Conservation (phyloP, 768 basidiomycete species). For the Pholiota microspora region DNA sequence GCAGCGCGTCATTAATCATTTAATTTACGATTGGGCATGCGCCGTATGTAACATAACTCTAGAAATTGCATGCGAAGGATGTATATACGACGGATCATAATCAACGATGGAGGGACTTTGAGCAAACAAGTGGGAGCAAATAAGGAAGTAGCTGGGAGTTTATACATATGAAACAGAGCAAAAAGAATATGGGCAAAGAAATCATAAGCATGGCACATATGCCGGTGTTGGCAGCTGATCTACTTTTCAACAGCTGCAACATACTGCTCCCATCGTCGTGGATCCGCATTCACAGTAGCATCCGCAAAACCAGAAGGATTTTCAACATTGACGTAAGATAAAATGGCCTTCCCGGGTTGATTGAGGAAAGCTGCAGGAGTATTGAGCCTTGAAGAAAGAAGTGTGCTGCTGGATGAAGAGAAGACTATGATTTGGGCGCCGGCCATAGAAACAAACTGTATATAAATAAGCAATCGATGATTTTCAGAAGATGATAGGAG, state of each 20-base stretch:
- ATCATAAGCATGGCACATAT: background rate
- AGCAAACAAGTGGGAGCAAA: background rate
- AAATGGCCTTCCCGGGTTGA: constrained; percentile 43
- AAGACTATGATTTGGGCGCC: constrained; percentile 54
- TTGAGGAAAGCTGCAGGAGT: constrained; percentile 45
- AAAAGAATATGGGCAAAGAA: background rate
- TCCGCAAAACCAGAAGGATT: constrained; percentile 60
- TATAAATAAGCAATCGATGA: background rate
- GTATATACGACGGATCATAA: too few species aligned
- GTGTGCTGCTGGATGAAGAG: constrained; percentile 50
- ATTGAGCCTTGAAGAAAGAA: constrained; percentile 48
- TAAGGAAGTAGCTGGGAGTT: background rate
- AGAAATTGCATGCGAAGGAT: too few species aligned
- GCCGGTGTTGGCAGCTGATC: background rate
- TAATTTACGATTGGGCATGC: too few species aligned
- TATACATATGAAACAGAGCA: background rate
- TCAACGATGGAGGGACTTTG: too few species aligned
- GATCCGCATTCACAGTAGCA: constrained; percentile 42
- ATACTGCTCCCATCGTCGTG: constrained; percentile 35
- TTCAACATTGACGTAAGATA: constrained; percentile 56
- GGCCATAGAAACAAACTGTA: constrained; percentile 57
- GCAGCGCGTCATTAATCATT: background rate
- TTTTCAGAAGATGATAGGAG: background rate
- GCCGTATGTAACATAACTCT: too few species aligned
- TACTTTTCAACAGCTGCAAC: constrained; percentile 8